phyloP scores from a whole-genome alignment of 352 stramenopile genomes.

The Pythium aristosporum region DNA sequence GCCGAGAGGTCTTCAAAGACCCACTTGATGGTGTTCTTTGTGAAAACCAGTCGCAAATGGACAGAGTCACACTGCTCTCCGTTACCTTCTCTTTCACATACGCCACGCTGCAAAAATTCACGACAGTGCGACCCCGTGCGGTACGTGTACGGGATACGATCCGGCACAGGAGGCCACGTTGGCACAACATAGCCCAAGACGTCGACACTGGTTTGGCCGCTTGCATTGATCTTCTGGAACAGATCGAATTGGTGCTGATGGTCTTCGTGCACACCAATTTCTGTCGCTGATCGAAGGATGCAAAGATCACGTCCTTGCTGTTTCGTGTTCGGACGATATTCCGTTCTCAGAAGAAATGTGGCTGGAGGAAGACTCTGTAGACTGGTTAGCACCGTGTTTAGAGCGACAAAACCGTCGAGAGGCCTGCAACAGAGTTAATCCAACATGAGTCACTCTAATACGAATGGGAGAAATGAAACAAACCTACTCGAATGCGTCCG shows the following conservation, averaged over 20 bases:
- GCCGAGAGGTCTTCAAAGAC: conserved; percentile 28
- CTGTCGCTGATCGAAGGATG: conserved; percentile 19
- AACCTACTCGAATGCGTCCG: conserved; percentile 60
- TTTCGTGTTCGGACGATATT: background rate
- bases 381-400: conserved; percentile 22
- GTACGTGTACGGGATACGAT: conserved; percentile 60
- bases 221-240: conserved; percentile 33
- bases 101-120: conserved; percentile 43
- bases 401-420: conserved; percentile 16
- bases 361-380: conserved; percentile 20
- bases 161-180: conserved; percentile 38
- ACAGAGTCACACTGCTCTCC: conserved; percentile 39
- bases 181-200: conserved; percentile 33
- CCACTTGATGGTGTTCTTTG: conserved; percentile 24
- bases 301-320: conserved; percentile 8
- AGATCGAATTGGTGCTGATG: conserved; percentile 40
- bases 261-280: conserved; percentile 25
- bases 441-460: background rate
- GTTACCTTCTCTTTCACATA: conserved; percentile 36
- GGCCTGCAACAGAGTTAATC: conserved; percentile 9
- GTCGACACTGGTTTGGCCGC: conserved; percentile 5
- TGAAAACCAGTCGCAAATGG: conserved; percentile 32
- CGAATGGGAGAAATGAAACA: background rate
- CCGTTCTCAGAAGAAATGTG: conserved; percentile 19
- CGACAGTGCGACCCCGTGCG: conserved; percentile 53